Base-by-base conservation (phyloP, 2,329 filamentous ascomycete genomes). In the Paecilomyces dactylethromorphus region DNA sequence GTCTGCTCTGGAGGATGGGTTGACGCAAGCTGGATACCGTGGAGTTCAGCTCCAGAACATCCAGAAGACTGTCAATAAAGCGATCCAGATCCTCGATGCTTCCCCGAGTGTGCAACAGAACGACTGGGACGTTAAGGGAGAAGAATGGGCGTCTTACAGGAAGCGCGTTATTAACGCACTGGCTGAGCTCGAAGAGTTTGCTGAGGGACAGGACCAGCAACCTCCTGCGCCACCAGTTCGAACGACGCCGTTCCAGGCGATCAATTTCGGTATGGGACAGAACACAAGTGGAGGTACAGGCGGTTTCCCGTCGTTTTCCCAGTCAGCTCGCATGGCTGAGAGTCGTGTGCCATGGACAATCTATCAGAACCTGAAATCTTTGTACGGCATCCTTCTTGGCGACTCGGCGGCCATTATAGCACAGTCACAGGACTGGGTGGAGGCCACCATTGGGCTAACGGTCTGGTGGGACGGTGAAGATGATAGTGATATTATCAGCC, bases 401-500 rank as follows among this genome's bases (percentile, higher is more conserved):
- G 85, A 89, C 63, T 81, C 86, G 10, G 84, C 87, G 35, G 87
- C 91, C 21, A 90, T 97, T 56, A 79, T 95, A 61, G 84, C 87
- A 53, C 85, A 87, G 52, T 85, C 92, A 0, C 87, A 93, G 68
- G 92, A 97, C 73, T 97, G 93, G 93, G 86, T 93, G 56, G 93
- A 97, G 77, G 92, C 91, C 0, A 89, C 88, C 0, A 77, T 97
- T 60, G 90, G 88, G 1, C 78, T 97, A 55, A 87, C 92, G 32
- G 87, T 89, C 5, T 97, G 93, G 93, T 96, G 92, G 92, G 88
- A 96, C 69, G 91, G 94, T 61, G 84, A 84, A n/a, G 84, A 86
- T 60, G 82, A 87, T 10, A 78, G 80, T 13, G 76, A 78, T 1
- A 64, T 74, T 29, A 73, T 39, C 58, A 60, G 61, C 13, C 53